Evolutionary conservation across 805 yeast genomes (phyloP), one percentile per base, ranked within the genome.

Genomic region (Spathaspora gorwiae): DNA sequence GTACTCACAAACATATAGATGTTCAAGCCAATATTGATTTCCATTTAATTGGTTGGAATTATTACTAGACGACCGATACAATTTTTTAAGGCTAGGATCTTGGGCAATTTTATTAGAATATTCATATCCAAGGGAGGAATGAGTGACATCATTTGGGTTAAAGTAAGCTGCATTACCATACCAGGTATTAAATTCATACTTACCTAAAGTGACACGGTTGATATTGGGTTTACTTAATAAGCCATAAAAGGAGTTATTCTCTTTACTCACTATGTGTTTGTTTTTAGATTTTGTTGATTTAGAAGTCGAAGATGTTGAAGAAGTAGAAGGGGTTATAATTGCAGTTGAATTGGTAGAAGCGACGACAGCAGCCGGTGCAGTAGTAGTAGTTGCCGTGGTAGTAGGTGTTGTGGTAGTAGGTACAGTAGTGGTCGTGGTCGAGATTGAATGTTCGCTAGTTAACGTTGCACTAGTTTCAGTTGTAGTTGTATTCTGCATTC

Each of bases 121-220:
- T 33, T 67, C 64, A 51, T 64, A 73, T 3, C 83, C 86, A 42
- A 79, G 53, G 3, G 66, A 64, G 39, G 65, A 64, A 31, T 74
- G 75, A 75, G 11, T 62, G 64, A 32, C 24, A 40, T 51, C 54
- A 36, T 51, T 49, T 12, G 58, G 39, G 37, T 49, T 49, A 51
- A 90, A 87, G 59, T 88, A 84, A 0, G 89, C 95, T 3, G 87
- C 78, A 54, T 86, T 85, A 0, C 95, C 94, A 60, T 85, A 90
- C 97, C 97, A 89, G 2, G 97, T 84, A 44, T 80, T 75, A 49
- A 90, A 80, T 47, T 76, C 76, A 52, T 72, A 75, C 15, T 75
- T 72, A 0, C 97, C 97, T 49, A 87, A 78, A 31, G 73, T 75
- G 7, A 92, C 87, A 26, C 75, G 61, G 7, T 60, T 64, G 37